A percentile compares a stretch with the other conserved stretches of the same genome.
Conservation (phyloP, 257 asterid genomes). For the Solanum ossicruentum region DNA sequence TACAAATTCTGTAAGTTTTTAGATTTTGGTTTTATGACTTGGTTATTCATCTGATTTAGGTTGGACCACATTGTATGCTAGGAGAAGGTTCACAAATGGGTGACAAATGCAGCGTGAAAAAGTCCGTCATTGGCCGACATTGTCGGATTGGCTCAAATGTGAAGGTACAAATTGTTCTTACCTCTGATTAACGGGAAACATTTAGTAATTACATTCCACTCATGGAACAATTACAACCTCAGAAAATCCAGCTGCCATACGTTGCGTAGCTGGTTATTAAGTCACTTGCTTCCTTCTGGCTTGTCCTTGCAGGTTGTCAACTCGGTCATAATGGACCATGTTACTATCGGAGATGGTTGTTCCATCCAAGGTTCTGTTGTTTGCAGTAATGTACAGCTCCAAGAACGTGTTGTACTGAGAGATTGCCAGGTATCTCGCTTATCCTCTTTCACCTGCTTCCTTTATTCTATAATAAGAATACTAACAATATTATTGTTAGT, state of each 20-base stretch:
- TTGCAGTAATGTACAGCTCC: slow-evolving; percentile 90
- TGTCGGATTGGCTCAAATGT: slow-evolving; percentile 97
- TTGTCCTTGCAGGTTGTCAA: slow-evolving; percentile 52
- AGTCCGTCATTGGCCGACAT: slow-evolving; percentile 93
- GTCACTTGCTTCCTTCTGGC: background rate
- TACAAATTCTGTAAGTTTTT: background rate
- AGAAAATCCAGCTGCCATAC: background rate
- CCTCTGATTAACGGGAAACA: background rate
- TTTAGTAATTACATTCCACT: background rate
- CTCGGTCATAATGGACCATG: slow-evolving; percentile 92
- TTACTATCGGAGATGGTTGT: slow-evolving; percentile 83
- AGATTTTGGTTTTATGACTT: background rate
- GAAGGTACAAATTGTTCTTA: slow-evolving; percentile 44
- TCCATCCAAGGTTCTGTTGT: slow-evolving; percentile 85
- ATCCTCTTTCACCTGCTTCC: background rate
- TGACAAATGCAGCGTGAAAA: slow-evolving; percentile 95
- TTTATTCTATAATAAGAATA: background rate
- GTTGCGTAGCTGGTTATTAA: background rate
- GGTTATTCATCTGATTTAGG: slow-evolving; percentile 31
- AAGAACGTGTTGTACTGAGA: slow-evolving; percentile 77
- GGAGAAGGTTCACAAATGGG: slow-evolving; percentile 96
- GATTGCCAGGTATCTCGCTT: slow-evolving; percentile 71
- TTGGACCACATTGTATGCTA: slow-evolving; percentile 95
- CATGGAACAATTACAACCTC: background rate
- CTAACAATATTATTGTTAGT: background rate